A percentile compares a stretch with the other conserved stretches of the same genome.
These are phyloP conservation scores for Apiospora arundinis DNA, from an alignment of 2,329 filamentous ascomycete species.

Conservation along the genomic window DNA sequence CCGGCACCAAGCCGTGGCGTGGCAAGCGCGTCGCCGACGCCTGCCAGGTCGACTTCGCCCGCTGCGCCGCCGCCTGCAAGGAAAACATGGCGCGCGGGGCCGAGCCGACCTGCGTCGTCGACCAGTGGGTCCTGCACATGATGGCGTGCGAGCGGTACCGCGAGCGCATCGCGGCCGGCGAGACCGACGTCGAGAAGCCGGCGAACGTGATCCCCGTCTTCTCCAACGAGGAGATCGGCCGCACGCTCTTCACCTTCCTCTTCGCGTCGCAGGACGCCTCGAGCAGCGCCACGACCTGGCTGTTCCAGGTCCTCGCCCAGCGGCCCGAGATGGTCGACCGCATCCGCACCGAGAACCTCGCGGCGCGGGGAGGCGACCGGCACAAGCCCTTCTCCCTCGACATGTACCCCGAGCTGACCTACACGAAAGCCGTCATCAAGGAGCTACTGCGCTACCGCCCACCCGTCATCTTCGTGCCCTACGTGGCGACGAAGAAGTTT, in stretches of 20 bases:
- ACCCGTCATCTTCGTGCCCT: constrained; percentile 61
- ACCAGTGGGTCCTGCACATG: constrained; percentile 79
- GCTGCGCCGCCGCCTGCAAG: constrained; percentile 75
- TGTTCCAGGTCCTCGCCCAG: constrained; percentile 59
- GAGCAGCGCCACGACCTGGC: constrained; percentile 58
- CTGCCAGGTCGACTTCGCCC: constrained; percentile 72
- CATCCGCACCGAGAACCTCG: constrained; percentile 54
- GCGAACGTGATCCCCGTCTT: constrained; percentile 56
- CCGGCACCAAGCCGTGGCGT: constrained; percentile 77
- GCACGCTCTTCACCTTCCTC: constrained; percentile 60
- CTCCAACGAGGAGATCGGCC: constrained; percentile 53
- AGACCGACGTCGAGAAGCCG: constrained; percentile 48
- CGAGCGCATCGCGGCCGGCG: constrained; percentile 66
- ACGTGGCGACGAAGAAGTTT: constrained; percentile 54
- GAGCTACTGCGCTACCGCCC: constrained; percentile 58
- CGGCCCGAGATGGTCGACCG: constrained; percentile 54
- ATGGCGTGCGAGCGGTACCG: constrained; percentile 73
- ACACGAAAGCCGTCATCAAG: constrained; percentile 60
- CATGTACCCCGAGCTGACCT: constrained; percentile 54
- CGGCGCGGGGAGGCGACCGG: constrained; percentile 49
- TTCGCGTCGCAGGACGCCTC: constrained; percentile 61
- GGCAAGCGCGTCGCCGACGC: constrained; percentile 78
- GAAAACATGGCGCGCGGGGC: constrained; percentile 74
- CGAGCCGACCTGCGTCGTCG: constrained; percentile 74
- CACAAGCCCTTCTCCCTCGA: constrained; percentile 47